These are phyloP conservation scores for Coniochaeta ligniaria DNA, from an alignment of 2,329 filamentous ascomycete species.

Conservation along the genomic window DNA sequence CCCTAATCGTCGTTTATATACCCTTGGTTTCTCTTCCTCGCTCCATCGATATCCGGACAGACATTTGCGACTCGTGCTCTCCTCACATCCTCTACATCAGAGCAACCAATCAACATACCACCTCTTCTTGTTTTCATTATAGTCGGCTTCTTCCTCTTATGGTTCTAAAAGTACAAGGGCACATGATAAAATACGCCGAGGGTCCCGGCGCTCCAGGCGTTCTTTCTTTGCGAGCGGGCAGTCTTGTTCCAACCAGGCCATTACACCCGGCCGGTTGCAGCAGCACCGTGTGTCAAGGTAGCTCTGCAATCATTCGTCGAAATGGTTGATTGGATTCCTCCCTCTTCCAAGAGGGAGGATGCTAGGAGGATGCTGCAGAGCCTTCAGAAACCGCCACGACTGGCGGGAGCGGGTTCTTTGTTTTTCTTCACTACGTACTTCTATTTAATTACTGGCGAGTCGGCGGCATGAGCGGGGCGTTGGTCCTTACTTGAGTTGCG, in stretches of 20 bases:
- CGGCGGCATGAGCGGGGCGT: background rate
- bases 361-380: background rate
- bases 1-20: background rate
- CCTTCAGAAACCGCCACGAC: background rate
- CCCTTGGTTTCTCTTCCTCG: background rate
- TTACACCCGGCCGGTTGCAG: background rate
- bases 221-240: background rate
- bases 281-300: background rate
- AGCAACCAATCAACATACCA: background rate
- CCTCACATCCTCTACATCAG: too few relatives aligned
- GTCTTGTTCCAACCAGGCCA: background rate
- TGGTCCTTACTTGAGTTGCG: background rate
- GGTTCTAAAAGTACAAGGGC: background rate
- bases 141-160: background rate
- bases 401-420: background rate
- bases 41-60: background rate
- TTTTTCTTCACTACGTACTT: background rate
- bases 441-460: background rate
- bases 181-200: background rate
- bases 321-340: background rate
- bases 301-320: background rate
- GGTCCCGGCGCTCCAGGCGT: background rate
- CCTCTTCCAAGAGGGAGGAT: background rate
- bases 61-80: background rate
- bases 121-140: background rate